phyloP scores from a whole-genome alignment of 169 alveolate genomes.

The Plasmodium gonderi region DNA sequence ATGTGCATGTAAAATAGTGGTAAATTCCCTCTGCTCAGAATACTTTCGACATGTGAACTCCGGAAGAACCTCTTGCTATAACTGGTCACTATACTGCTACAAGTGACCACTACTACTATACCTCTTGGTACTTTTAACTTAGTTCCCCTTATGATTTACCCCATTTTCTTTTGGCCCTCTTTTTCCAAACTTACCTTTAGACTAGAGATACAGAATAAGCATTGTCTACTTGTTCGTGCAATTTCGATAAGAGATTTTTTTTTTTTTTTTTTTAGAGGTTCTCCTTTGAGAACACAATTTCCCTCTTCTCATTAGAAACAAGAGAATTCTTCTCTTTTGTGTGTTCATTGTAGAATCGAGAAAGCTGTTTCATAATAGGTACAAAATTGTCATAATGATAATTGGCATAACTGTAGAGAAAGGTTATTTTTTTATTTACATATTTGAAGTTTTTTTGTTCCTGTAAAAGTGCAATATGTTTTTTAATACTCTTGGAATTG shows the following conservation, averaged over 20 bases:
- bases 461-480: slow-evolving; percentile 11
- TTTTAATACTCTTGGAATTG: background rate
- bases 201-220: no score
- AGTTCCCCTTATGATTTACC: no score
- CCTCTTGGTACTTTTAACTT: no score
- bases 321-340: background rate
- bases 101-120: no score
- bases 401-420: slow-evolving; percentile 52
- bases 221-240: no score
- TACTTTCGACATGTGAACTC: no score
- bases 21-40: no score
- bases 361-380: slow-evolving; percentile 5
- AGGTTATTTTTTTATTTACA: slow-evolving; percentile 43
- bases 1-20: no score
- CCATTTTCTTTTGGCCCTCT: background rate
- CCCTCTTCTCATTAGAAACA: slow-evolving; percentile 29
- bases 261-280: background rate
- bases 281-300: slow-evolving; percentile 17
- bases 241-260: background rate
- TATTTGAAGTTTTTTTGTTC: slow-evolving; percentile 47
- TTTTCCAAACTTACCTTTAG: background rate
- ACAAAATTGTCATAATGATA: slow-evolving; percentile 47
- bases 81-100: no score
- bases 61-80: no score
- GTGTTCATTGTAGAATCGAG: slow-evolving; percentile 45